These are phyloP conservation scores for Cyberlindnera xishuangbannaensis DNA, from an alignment of 805 yeast species.

Conservation along the genomic window DNA sequence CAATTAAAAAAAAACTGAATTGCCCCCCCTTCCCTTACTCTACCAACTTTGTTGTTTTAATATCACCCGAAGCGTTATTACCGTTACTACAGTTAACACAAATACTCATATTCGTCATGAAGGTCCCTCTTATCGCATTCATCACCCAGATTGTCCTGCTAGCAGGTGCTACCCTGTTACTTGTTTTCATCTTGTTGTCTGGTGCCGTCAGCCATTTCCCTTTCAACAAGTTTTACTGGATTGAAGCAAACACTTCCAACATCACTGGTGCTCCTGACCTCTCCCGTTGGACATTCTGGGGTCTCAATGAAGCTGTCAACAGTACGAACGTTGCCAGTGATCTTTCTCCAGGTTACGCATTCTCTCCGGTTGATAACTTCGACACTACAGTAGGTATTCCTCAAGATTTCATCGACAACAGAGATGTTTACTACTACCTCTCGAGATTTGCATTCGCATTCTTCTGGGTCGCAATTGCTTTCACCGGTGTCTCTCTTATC, in stretches of 20 bases:
- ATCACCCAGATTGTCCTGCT: slow-evolving; percentile 13
- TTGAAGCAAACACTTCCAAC: slow-evolving; percentile 58
- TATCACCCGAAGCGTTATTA: too few species aligned
- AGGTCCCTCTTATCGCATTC: slow-evolving; percentile 13
- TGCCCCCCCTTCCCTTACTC: too few species aligned
- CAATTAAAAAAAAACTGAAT: slow-evolving; percentile 2
- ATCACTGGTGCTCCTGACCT: slow-evolving; percentile 42
- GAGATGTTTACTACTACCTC: slow-evolving; percentile 56
- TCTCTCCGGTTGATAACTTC: slow-evolving; percentile 73
- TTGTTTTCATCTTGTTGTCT: slow-evolving; percentile 56
- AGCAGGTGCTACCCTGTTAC: slow-evolving; percentile 36
- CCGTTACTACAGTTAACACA: too few species aligned
- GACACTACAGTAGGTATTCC: slow-evolving; percentile 50
- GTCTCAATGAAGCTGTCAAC: slow-evolving; percentile 46
- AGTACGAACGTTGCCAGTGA: slow-evolving; percentile 31
- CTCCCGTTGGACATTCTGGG: slow-evolving; percentile 85
- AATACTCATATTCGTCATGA: slow-evolving; percentile 7
- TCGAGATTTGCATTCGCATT: slow-evolving; percentile 64
- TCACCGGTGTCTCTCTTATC: slow-evolving; percentile 57
- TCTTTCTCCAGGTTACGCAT: slow-evolving; percentile 62
- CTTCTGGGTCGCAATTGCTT: slow-evolving; percentile 52
- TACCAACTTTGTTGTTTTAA: too few species aligned
- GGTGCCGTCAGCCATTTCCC: slow-evolving; percentile 58
- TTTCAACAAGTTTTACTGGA: slow-evolving; percentile 62
- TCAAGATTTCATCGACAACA: slow-evolving; percentile 42